Evolutionary conservation across 2,329 filamentous ascomycete species (phyloP), one percentile per base, ranked within the genome.

Genomic region (Cucurbitaria berberidis): DNA sequence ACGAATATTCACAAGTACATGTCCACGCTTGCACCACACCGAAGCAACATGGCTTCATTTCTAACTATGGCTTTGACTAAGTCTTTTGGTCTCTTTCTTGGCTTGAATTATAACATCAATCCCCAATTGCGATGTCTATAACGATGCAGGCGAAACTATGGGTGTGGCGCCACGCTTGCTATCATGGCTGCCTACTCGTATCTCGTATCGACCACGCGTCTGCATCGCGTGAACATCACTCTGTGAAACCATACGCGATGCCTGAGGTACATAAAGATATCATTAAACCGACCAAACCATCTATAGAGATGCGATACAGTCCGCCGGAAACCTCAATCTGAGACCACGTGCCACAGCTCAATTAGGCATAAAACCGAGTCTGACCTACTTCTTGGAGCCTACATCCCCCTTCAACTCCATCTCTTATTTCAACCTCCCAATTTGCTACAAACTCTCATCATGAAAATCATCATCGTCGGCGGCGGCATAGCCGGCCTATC

Each of bases 381-480:
- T 26, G 3, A 30, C 10, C 27, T 11, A 30, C 9, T 11, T 30
- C 27, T 30, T 11, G 3, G 8, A 10, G 18, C 26, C 4, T 8
- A 8, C 24, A 16, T 29, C 19, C 1, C 16, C 36, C 22, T 22
- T 10, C 2, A 22, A 22, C 6, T 42, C 10, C 11, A 3, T 41
- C 11, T 6, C n/a, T 26, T 27, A 21, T 27, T 29, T 27, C 5
- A 10, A 42, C 16, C 15, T 18, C 3, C 10, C 22, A 16, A 16
- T 10, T 13, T 29, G 24, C 3, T 8, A 8, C 24, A 32, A 15
- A 3, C 34, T 29, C 11, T 27, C 7, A 36, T 10, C 29, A 56
- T 62, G 56, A 51, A 53, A 7, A 50, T 62, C 19, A 45, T 55
- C 26, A 58, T 64, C 16, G 47, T 60, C n/a, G 61, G 61, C 30